Evolutionary conservation across 2,329 filamentous ascomycete species (phyloP).

Genomic region (Truncatella angustata): DNA sequence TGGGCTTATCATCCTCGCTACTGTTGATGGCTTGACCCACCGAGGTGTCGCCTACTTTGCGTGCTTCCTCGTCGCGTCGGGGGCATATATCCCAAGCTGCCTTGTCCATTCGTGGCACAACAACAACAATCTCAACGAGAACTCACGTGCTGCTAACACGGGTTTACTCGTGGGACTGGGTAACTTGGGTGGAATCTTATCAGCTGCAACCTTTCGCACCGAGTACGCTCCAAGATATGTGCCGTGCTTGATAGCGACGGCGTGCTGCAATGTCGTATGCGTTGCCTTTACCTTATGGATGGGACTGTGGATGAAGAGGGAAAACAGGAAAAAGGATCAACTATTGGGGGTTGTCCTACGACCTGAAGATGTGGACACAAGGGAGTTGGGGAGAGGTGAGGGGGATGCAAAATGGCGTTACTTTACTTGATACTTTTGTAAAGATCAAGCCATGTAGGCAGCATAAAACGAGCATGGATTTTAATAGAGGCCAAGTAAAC

Average conservation of each 20-base stretch:
- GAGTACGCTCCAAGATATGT: slow-evolving; percentile 48
- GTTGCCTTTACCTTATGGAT: slow-evolving; percentile 37
- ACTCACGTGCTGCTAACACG: slow-evolving; percentile 44
- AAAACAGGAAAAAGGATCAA: slow-evolving; percentile 39
- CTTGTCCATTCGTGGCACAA: slow-evolving; percentile 51
- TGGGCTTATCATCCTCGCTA: slow-evolving; percentile 42
- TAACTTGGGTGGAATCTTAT: slow-evolving; percentile 33
- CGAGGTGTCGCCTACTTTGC: slow-evolving; percentile 48
- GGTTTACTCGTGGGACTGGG: slow-evolving; percentile 46
- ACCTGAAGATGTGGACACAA: slow-evolving; percentile 5
- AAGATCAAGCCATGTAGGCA: too few relatives aligned
- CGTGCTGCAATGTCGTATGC: slow-evolving; percentile 36
- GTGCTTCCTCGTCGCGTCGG: slow-evolving; percentile 43
- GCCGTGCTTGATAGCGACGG: slow-evolving; percentile 43
- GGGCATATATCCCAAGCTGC: slow-evolving; percentile 44
- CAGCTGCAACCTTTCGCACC: slow-evolving; percentile 41
- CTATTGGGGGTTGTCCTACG: slow-evolving; percentile 21
- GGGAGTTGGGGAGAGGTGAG: background rate
- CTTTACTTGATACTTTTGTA: too few relatives aligned
- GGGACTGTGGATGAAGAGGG: slow-evolving; percentile 42
- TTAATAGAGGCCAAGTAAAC: too few relatives aligned
- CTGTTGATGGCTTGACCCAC: slow-evolving; percentile 38
- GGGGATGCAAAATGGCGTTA: slow-evolving; percentile 3
- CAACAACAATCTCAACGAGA: slow-evolving; percentile 52
- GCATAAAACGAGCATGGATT: too few relatives aligned